Evolutionary conservation across 2,329 filamentous ascomycete species (phyloP).

Genomic region (Pseudocercospora crystallina): DNA sequence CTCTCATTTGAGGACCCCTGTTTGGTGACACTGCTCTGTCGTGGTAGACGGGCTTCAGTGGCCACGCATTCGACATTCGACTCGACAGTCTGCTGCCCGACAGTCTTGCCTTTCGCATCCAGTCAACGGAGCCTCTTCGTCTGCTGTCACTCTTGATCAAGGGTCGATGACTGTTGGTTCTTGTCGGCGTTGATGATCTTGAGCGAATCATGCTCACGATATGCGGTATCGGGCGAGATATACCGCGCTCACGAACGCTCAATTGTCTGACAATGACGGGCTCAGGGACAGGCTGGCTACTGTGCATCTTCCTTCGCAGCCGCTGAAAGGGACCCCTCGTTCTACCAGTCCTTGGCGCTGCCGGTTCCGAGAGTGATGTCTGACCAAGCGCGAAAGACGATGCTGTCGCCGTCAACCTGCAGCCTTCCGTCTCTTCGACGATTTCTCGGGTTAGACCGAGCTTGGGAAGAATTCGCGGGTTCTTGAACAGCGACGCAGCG

Average conservation of each 20-base stretch:
- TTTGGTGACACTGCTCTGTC: no score
- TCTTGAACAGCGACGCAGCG: constrained; percentile 8
- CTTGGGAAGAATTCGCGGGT: constrained; percentile 10
- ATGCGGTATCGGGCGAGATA: constrained; percentile 13
- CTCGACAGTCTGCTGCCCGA: no score
- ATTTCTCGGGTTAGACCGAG: constrained; percentile 10
- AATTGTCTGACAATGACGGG: constrained; percentile 5
- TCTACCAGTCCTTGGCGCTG: neutral
- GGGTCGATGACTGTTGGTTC: neutral
- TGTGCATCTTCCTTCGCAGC: constrained; percentile 1
- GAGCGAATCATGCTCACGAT: constrained; percentile 4
- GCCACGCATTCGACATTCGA: no score
- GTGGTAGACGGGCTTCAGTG: no score
- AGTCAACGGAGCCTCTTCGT: no score
- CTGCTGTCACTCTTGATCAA: neutral
- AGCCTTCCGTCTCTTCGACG: neutral
- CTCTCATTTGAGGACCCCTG: no score
- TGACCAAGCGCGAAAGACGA: neutral
- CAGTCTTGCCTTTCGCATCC: no score
- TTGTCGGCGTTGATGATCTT: neutral
- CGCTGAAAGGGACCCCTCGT: neutral
- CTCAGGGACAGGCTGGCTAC: neutral
- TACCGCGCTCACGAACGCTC: constrained; percentile 10
- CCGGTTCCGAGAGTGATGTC: neutral
- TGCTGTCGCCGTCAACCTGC: neutral